Conservation (phyloP, 495 filamentous ascomycete genomes). For the Aspergillus indologenus region DNA sequence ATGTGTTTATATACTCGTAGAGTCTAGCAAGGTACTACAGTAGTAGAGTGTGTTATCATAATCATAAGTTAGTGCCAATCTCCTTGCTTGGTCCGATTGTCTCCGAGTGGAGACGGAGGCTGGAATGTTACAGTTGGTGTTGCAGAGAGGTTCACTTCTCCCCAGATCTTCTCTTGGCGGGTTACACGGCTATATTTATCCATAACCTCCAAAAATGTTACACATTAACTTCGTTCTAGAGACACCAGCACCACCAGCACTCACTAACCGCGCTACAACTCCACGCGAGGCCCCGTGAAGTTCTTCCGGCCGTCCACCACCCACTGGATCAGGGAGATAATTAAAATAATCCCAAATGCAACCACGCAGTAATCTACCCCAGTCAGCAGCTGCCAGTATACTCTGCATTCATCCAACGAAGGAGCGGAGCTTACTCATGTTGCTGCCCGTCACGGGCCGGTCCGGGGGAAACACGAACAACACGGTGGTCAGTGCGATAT, state of each 20-base stretch:
- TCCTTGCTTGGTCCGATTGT: neutral
- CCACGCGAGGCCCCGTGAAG: conserved; percentile 59
- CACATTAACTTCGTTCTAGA: too few species aligned
- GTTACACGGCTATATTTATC: too few species aligned
- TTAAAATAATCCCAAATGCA: conserved; percentile 64
- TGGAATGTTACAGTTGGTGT: neutral
- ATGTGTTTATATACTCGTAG: neutral
- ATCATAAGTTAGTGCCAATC: too few species aligned
- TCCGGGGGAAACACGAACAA: conserved; percentile 74
- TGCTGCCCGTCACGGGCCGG: conserved; percentile 61
- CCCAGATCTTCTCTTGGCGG: too few species aligned
- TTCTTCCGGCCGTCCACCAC: conserved; percentile 69
- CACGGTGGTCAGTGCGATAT: conserved; percentile 65
- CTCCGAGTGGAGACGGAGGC: neutral
- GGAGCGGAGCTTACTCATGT: conserved; percentile 59
- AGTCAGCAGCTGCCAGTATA: conserved; percentile 14
- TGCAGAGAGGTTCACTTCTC: neutral
- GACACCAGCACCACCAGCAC: too few species aligned
- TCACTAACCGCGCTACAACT: conserved; percentile 23
- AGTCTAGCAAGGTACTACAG: too few species aligned
- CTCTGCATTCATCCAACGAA: neutral
- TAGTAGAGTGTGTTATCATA: too few species aligned
- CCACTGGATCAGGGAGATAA: conserved; percentile 66
- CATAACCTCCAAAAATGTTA: too few species aligned
- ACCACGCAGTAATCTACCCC: conserved; percentile 63